phyloP scores from a whole-genome alignment of 331 rosid genomes.

The Ulmus americana region DNA sequence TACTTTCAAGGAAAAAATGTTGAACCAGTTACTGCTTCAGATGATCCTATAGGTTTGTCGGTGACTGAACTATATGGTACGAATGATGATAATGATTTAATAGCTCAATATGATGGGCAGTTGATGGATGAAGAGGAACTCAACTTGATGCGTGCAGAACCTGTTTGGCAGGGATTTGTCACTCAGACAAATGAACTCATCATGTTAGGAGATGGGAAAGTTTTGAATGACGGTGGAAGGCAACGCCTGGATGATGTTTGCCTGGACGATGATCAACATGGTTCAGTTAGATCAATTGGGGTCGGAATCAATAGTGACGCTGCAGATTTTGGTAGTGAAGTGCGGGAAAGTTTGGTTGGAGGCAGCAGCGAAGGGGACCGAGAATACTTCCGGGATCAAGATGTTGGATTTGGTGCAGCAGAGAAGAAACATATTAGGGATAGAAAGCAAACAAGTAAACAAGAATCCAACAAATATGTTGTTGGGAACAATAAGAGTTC shows the following conservation, averaged over 20 bases:
- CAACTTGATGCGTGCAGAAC: slow-evolving; percentile 81
- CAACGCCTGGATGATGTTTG: slow-evolving; percentile 54
- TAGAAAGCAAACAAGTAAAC: slow-evolving; percentile 43
- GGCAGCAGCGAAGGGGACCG: slow-evolving; percentile 82
- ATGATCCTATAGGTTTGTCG: slow-evolving; percentile 61
- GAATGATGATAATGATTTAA: slow-evolving; percentile 54
- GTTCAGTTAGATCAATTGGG: slow-evolving; percentile 94
- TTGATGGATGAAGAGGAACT: slow-evolving; percentile 84
- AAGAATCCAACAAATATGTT: slow-evolving; percentile 60
- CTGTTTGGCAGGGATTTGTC: slow-evolving; percentile 97
- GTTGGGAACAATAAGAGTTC: slow-evolving; percentile 40
- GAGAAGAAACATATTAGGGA: slow-evolving; percentile 45
- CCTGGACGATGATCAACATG: slow-evolving; percentile 76
- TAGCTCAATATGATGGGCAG: slow-evolving; percentile 81
- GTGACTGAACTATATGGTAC: slow-evolving; percentile 70
- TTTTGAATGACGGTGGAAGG: slow-evolving; percentile 54
- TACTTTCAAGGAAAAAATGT: slow-evolving; percentile 64
- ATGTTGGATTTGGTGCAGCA: slow-evolving; percentile 46
- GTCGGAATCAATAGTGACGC: slow-evolving; percentile 91
- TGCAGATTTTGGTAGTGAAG: slow-evolving; percentile 84
- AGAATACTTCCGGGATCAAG: slow-evolving; percentile 61
- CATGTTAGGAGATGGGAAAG: slow-evolving; percentile 69
- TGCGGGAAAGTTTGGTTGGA: slow-evolving; percentile 77
- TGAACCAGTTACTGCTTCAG: slow-evolving; percentile 55
- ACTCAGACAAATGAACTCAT: slow-evolving; percentile 69